phyloP scores from a whole-genome alignment of 2,329 filamentous ascomycete species.

The Aspergillus clavatus region DNA sequence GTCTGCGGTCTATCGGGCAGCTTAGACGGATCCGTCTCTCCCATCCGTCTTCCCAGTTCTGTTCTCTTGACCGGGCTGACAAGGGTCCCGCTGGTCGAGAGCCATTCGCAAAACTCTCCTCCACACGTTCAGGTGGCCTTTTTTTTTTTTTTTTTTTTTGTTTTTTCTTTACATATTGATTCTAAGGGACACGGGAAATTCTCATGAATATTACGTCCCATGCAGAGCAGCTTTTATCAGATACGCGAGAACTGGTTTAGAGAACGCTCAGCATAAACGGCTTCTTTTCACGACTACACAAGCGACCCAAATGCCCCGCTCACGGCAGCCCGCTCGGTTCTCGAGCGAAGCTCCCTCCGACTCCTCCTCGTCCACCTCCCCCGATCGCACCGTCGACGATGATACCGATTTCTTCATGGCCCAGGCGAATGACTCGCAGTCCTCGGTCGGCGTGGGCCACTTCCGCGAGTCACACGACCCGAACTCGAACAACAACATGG shows the following conservation, averaged over 20 bases:
- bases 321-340: slow-evolving; percentile 32
- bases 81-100: not conserved
- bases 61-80: not conserved
- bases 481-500: slow-evolving; percentile 37
- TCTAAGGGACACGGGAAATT: no score
- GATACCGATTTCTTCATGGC: slow-evolving; percentile 90
- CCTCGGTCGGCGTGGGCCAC: slow-evolving; percentile 77
- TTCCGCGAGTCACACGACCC: slow-evolving; percentile 68
- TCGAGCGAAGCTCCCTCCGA: slow-evolving; percentile 40
- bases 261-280: not conserved
- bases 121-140: no score
- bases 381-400: slow-evolving; percentile 63
- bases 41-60: not conserved
- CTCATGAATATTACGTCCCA: not conserved
- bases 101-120: no score
- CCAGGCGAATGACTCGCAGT: slow-evolving; percentile 82
- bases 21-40: not conserved
- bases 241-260: slow-evolving; percentile 8
- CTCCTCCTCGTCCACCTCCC: slow-evolving; percentile 44
- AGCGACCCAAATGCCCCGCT: slow-evolving; percentile 31
- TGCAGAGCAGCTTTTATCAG: not conserved
- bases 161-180: no score
- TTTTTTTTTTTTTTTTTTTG: no score
- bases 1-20: not conserved
- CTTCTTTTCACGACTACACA: not conserved